Evolutionary conservation across 306 rosid genomes (phyloP), one percentile per base, ranked within the genome.

Genomic region (Castanopsis chinensis): DNA sequence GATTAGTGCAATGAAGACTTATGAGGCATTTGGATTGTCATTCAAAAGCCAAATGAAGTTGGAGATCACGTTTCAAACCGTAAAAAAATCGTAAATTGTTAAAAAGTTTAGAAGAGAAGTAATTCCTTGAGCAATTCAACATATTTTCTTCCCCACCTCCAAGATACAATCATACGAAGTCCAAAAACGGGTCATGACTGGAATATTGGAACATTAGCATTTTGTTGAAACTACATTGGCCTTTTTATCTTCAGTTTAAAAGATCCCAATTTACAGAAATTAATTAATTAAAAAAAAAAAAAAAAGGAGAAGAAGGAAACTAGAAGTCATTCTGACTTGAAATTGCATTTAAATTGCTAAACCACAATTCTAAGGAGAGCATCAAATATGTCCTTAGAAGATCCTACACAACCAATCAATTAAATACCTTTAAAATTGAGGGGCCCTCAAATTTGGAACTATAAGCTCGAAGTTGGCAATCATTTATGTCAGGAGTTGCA

Each of bases 351-450:
- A 0, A 8, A 41, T 8, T 8, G 12, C 12, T 58, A 58, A 21
- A 12, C 23, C 27, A 10, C 58, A 64, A 6, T 32, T 32, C 20
- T 18, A 28, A 28, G 13, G 55, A 21, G 56, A 73, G 5, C 41
- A 21, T 52, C 43, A 17, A 14, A 53, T 5, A 41, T 41, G 59
- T 19, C 23, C 43, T 23, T 3, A 71, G 56, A 71, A 7, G 41
- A 64, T 20, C 20, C 45, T 3, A 32, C 13, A n/a, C 3, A 65
- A 23, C n/a, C 13, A 54, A 35, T 51, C 18, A 72, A 72, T 72
- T 64, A 20, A 49, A 27, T 84, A 95, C 99, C 98, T 91, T 88
- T 17, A 93, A 91, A 70, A 87, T 77, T 30, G 97, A 81, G 71
- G 98, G 86, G 35, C 86, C 92, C 21, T 91, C 96, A 82, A 76